Conservation (phyloP, 2,329 filamentous ascomycete genomes). For the Xylariaceae sp. region DNA sequence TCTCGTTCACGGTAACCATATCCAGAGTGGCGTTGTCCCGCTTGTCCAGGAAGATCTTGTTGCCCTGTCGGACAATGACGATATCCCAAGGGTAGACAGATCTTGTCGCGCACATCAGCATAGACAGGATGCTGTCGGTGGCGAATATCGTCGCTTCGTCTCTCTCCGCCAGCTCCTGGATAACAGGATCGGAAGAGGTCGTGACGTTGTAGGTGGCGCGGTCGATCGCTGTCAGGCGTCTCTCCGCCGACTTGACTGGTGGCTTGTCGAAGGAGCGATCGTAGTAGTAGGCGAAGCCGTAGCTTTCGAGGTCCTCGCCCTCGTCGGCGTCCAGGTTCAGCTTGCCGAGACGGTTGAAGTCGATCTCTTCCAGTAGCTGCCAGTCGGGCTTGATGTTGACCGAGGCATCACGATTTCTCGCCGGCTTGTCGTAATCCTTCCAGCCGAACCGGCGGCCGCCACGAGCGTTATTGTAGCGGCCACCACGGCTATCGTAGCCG, state of each 20-base stretch:
- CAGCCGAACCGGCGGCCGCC: slow-evolving; percentile 90
- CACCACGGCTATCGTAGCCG: slow-evolving; percentile 67
- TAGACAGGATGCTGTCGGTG: slow-evolving; percentile 93
- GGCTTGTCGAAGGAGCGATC: slow-evolving; percentile 93
- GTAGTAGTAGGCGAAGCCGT: slow-evolving; percentile 98
- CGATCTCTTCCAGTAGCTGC: slow-evolving; percentile 95
- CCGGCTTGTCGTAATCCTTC: slow-evolving; percentile 98
- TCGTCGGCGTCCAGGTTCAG: slow-evolving; percentile 92
- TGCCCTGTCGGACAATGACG: slow-evolving; percentile 84
- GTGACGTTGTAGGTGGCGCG: slow-evolving; percentile 97
- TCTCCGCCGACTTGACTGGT: slow-evolving; percentile 81
- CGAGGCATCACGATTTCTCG: slow-evolving; percentile 90
- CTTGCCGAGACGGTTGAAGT: slow-evolving; percentile 92
- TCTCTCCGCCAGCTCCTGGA: slow-evolving; percentile 94
- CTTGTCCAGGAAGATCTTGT: slow-evolving; percentile 99
- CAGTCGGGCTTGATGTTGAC: slow-evolving; percentile 96
- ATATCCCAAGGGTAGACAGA: slow-evolving; percentile 99
- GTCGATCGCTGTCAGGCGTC: slow-evolving; percentile 82
- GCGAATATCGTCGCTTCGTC: slow-evolving; percentile 95
- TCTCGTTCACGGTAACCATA: slow-evolving; percentile 98
- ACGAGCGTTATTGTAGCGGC: slow-evolving; percentile 63
- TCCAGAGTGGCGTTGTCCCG: slow-evolving; percentile 90
- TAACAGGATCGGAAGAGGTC: slow-evolving; percentile 90
- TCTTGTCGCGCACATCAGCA: slow-evolving; percentile 97
- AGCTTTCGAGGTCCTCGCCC: slow-evolving; percentile 90